A percentile compares a stretch with the other conserved stretches of the same genome.
Conservation (phyloP, 176 grass and related monocot genomes). For the Sorghum bicolor region DNA sequence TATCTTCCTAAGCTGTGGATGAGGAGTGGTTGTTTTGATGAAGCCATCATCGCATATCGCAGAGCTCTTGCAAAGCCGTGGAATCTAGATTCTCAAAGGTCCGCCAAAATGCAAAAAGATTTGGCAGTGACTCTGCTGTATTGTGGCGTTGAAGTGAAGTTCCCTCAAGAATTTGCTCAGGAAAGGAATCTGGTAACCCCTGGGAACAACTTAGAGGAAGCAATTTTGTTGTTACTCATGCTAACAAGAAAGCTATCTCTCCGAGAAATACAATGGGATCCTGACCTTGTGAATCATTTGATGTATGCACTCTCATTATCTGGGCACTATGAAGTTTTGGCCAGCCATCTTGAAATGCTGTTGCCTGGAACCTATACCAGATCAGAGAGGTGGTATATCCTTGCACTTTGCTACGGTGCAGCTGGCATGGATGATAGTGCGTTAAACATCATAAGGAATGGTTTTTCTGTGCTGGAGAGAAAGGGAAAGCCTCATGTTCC, state of each 20-base stretch:
- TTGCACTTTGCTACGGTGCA: conserved; percentile 88
- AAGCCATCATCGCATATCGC: conserved; percentile 72
- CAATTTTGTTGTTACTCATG: conserved; percentile 69
- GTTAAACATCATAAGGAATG: conserved; percentile 80
- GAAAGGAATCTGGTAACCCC: conserved; percentile 32
- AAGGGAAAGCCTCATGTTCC: conserved; percentile 79
- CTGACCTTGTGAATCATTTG: conserved; percentile 89
- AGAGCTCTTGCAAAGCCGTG: conserved; percentile 67
- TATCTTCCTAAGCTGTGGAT: conserved; percentile 91
- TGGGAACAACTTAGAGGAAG: conserved; percentile 67
- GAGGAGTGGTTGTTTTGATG: conserved; percentile 72
- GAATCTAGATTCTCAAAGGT: conserved; percentile 73
- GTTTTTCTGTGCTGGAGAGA: conserved; percentile 57
- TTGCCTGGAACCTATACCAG: conserved; percentile 81
- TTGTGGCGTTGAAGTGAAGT: conserved; percentile 62
- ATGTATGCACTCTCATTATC: conserved; percentile 72
- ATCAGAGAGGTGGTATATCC: conserved; percentile 92
- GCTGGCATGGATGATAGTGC: conserved; percentile 74
- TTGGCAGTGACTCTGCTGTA: conserved; percentile 78
- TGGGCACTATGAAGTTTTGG: conserved; percentile 77
- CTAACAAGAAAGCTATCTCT: conserved; percentile 73
- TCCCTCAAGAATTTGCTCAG: conserved; percentile 44
- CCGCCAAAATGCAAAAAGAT: conserved; percentile 76
- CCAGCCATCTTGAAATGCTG: conserved; percentile 72
- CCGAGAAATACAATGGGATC: conserved; percentile 82